phyloP scores from a whole-genome alignment of 371 early-diverging fungal species.

The Mucor irregularis region DNA sequence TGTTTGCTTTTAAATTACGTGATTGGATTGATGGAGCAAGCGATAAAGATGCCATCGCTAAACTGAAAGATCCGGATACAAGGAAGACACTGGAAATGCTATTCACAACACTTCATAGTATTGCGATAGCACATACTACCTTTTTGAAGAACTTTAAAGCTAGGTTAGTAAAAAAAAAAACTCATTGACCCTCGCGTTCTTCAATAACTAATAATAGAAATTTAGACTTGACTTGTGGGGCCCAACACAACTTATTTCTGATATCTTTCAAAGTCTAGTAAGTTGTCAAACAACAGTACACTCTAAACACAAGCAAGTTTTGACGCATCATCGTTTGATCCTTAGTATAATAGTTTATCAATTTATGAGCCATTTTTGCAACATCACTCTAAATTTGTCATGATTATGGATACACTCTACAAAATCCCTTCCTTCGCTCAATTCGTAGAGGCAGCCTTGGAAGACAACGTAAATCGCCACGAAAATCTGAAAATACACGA shows the following conservation, averaged over 20 bases:
- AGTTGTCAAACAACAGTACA: conserved; percentile 1
- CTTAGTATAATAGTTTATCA: conserved; percentile 7
- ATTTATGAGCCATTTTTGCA: conserved; percentile 20
- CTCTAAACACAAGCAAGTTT: too few relatives aligned
- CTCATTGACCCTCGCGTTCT: too few relatives aligned
- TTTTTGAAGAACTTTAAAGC: conserved; percentile 15
- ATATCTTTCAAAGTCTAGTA: conserved; percentile 32
- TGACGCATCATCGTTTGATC: too few relatives aligned
- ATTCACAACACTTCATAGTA: conserved; percentile 7
- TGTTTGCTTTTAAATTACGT: conserved; percentile 5
- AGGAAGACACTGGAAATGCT: conserved; percentile 3
- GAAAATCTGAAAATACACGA: not conserved
- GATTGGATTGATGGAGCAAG: conserved; percentile 17
- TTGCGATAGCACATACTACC: not conserved
- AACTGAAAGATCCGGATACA: not conserved
- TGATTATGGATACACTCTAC: conserved; percentile 26
- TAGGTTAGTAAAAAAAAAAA: conserved; percentile 18
- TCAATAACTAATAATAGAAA: not conserved
- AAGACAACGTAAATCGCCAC: not conserved
- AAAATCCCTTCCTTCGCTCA: conserved; percentile 25
- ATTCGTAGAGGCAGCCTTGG: conserved; percentile 10
- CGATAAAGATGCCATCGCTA: conserved; percentile 7
- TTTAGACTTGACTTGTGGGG: conserved; percentile 35
- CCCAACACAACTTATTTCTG: conserved; percentile 39
- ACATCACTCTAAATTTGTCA: conserved; percentile 15